Evolutionary conservation across 192 early-diverging fungal species (phyloP).

Genomic region (Coemansia sp.): DNA sequence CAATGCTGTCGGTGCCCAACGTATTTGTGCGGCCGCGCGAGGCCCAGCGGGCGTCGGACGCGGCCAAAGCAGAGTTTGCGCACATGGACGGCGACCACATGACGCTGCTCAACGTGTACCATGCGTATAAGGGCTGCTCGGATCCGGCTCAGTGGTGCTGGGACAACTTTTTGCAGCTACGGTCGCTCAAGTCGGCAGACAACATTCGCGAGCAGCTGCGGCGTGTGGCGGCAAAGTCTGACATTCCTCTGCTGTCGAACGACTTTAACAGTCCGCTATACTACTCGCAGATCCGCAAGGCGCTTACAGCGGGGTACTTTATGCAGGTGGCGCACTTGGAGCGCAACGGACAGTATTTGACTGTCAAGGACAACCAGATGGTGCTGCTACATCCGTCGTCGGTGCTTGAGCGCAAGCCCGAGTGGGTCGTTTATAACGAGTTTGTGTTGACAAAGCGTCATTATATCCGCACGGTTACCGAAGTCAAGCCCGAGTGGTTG

Average conservation of each 20-base stretch:
- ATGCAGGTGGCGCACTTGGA: conserved; percentile 98
- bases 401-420: conserved; percentile 84
- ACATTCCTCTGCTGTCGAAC: conserved; percentile 68
- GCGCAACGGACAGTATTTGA: conserved; percentile 83
- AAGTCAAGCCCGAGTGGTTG: conserved; percentile 84
- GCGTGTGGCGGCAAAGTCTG: conserved; percentile 74
- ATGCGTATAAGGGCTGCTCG: conserved; percentile 69
- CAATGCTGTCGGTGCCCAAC: conserved; percentile 88
- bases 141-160: conserved; percentile 88
- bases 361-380: conserved; percentile 96
- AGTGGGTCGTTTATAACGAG: conserved; percentile 99
- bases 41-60: conserved; percentile 81
- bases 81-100: conserved; percentile 96
- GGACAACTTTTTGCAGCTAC: conserved; percentile 87
- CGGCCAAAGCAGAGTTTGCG: conserved; percentile 88
- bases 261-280: conserved; percentile 71
- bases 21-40: conserved; percentile 92
- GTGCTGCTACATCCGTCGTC: conserved; percentile 93
- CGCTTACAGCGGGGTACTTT: conserved; percentile 91
- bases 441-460: conserved; percentile 96
- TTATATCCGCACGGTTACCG: conserved; percentile 92
- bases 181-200: conserved; percentile 88
- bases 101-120: conserved; percentile 95
- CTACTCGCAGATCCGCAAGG: conserved; percentile 86
- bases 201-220: conserved; percentile 87